Base-by-base conservation (phyloP, 2,329 filamentous ascomycete genomes). In the Colletotrichum falcatum region DNA sequence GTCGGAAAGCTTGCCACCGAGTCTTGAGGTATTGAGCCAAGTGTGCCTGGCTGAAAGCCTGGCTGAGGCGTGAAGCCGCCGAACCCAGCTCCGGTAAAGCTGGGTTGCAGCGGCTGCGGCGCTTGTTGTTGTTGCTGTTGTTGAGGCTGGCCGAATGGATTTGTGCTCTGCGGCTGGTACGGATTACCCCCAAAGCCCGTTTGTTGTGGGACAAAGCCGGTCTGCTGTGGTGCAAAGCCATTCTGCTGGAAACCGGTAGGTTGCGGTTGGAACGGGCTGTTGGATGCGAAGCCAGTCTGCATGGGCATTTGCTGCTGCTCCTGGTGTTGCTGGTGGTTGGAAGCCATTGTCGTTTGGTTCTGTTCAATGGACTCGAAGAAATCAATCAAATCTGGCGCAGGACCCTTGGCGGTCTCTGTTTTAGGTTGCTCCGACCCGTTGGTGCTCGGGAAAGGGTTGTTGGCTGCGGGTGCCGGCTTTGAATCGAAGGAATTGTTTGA, bases 311-410 rank as follows among this genome's bases (percentile, higher is more conserved):
- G 75, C 53, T 59, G 79, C 33, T 79, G 73, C 59, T 75, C 65
- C 73, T 78, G 64, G 30, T 73, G 81, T 48, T 81, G 75, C 46
- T 81, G 78, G 33, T 77, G 76, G 28, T 79, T 80, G 61, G 83
- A 80, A 1, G 81, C 86, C 86, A 93, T 88, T 1, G 91, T 85
- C 61, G 93, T 93, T 79, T 96, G 94, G 73, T 95, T 94, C 78
- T 94, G 90, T 77, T 98, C 95, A 76, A 97, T 97, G 7, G 94
- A 95, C 77, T 92, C 95, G 79, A 97, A 97, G 81, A 97, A 98
- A 83, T 95, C 96, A 78, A 97, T 98, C 72, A 97, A 85, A 83
- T 97, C 93, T 35, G 91, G 90, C 74, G 88, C 90, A 35, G 91
- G 90, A 2, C 88, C 90, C 80, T 92, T 94, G 44, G 82, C 79